phyloP scores from a whole-genome alignment of 306 rosid species.

The Citrullus mucosospermus region DNA sequence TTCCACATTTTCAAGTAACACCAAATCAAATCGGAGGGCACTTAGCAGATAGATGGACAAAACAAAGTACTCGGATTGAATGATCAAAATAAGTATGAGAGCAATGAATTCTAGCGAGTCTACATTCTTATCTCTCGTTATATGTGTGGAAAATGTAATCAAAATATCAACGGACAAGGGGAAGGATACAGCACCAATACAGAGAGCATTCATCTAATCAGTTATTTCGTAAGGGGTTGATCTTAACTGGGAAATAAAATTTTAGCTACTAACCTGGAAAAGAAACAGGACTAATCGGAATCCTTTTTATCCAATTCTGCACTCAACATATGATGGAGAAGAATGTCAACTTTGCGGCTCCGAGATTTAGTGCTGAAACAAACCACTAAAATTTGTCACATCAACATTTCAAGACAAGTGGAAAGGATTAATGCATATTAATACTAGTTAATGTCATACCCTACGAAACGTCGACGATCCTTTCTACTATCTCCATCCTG shows the following conservation, averaged over 20 bases:
- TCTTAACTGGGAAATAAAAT: background rate
- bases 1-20: background rate
- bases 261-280: background rate
- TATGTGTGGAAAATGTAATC: background rate
- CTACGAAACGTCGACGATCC: conserved; percentile 35
- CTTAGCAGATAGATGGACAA: background rate
- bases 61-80: background rate
- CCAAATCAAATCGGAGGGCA: background rate
- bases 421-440: background rate
- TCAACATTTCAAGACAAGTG: background rate
- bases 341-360: conserved; percentile 75
- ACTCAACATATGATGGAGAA: conserved; percentile 97
- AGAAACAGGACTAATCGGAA: conserved; percentile 17
- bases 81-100: background rate
- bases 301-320: conserved; percentile 47
- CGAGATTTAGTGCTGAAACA: conserved; percentile 62
- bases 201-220: background rate
- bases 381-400: conserved; percentile 9
- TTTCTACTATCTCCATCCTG: conserved; percentile 39
- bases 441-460: conserved; percentile 36
- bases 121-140: background rate
- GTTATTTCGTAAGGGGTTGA: background rate
- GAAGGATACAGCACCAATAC: background rate
- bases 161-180: background rate
- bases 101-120: background rate